phyloP scores from a whole-genome alignment of 306 rosid species.

The Sindora glabra region DNA sequence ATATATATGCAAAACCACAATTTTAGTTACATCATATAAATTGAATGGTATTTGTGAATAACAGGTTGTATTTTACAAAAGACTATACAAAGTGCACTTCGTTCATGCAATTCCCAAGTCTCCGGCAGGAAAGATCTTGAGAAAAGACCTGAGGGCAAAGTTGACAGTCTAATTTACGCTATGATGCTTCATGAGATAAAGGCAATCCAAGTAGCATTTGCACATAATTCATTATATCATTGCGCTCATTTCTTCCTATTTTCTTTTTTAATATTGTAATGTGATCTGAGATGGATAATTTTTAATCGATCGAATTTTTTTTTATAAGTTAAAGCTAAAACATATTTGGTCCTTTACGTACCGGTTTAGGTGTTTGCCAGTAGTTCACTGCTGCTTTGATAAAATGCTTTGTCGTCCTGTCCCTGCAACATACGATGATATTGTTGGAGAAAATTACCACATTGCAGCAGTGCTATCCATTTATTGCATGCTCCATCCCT shows the following conservation, averaged over 20 bases:
- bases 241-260: not conserved
- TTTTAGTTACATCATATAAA: too few species aligned
- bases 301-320: too few species aligned
- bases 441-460: too few species aligned
- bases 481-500: too few species aligned
- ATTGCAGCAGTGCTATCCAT: too few species aligned
- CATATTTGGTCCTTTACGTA: too few species aligned
- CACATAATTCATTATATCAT: slow-evolving; percentile 5
- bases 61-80: slow-evolving; percentile 90
- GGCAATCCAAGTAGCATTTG: not conserved
- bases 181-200: not conserved
- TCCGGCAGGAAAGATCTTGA: slow-evolving; percentile 76
- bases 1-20: too few species aligned
- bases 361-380: too few species aligned
- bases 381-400: too few species aligned
- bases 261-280: not conserved
- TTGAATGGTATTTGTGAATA: slow-evolving; percentile 7
- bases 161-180: slow-evolving; percentile 27
- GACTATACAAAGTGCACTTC: slow-evolving; percentile 62
- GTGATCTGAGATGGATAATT: slow-evolving; percentile 3
- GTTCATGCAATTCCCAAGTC: slow-evolving; percentile 78
- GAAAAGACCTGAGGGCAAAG: slow-evolving; percentile 78
- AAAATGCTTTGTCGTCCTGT: too few species aligned
- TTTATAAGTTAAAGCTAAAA: too few species aligned
- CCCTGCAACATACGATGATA: too few species aligned